Evolutionary conservation across 1,284 basidiomycete genomes (phyloP).

Genomic region (Pisolithus thermaeus): DNA sequence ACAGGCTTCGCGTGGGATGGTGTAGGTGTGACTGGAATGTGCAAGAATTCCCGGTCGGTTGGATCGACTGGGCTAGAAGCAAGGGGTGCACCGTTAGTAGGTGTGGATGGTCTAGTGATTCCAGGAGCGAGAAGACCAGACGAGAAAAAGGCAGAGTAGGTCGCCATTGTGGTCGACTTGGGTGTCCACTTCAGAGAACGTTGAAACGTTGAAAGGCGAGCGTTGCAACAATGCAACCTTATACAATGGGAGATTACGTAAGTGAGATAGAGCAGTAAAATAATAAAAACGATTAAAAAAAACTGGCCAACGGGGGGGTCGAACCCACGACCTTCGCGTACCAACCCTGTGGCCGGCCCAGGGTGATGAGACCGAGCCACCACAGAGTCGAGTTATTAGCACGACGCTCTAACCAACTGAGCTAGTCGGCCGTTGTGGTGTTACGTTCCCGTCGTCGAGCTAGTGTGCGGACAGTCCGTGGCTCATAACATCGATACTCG

Average conservation of each 20-base stretch:
- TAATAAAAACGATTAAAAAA: neutral
- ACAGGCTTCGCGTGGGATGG: conserved; percentile 8
- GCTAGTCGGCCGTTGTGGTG: too few species aligned
- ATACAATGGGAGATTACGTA: neutral
- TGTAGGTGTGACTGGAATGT: neutral
- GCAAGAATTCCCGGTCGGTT: conserved; percentile 21
- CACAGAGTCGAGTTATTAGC: too few species aligned
- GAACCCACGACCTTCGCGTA: conserved; percentile 16
- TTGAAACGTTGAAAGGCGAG: too few species aligned
- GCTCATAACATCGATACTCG: too few species aligned
- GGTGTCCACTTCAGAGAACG: neutral
- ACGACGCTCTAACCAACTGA: too few species aligned
- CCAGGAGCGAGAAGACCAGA: conserved; percentile 51
- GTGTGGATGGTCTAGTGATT: conserved; percentile 23
- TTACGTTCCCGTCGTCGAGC: too few species aligned
- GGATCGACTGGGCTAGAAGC: conserved; percentile 30
- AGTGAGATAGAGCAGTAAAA: neutral
- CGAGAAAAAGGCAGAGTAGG: conserved; percentile 57
- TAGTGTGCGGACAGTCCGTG: too few species aligned
- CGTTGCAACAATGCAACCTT: neutral
- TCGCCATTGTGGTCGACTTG: conserved; percentile 28
- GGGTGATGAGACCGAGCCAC: neutral
- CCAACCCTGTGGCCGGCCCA: neutral
- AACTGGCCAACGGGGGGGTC: conserved; percentile 14
- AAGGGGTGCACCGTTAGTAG: conserved; percentile 32